Base-by-base conservation (phyloP, 306 rosid genomes). In the Casuarina cunninghamiana region DNA sequence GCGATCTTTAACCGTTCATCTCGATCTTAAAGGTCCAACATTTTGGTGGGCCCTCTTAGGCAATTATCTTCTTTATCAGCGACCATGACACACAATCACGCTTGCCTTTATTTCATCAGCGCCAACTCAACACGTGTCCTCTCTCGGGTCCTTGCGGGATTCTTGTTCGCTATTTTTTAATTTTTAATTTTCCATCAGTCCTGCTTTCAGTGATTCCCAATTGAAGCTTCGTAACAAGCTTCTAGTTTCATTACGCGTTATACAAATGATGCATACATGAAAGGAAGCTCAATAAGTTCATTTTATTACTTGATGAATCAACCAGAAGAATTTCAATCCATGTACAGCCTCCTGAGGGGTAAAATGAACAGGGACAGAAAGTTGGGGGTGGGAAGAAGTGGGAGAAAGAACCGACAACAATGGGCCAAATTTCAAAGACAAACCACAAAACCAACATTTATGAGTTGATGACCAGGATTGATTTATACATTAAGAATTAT, bases 401-500 rank as follows among this genome's bases (percentile, higher is more conserved):
- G 50, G 21, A 42, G 7, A 66, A 17, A 41, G 3, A 42, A 67
- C 49, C 16, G 44, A 80, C 61, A 10, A 38, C 6, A 75, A 72
- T 66, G 75, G 75, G 69, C 26, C 5, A 75, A 77, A 86, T 78
- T 70, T 62, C 55, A 83, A 80, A 73, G 77, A 80, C 71, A 86
- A 80, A 89, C 84, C 91, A 76, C 76, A 53, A 10, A 82, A 48
- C 51, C 41, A 74, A 71, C 51, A 51, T 21, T 73, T 51, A 13
- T 50, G 13, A 26, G 39, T 42, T 77, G 49, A 71, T 16, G 66
- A 51, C 78, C 85, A 76, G 72, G 83, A 77, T 81, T 51, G 71
- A 86, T 67, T 49, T 67, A 67, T 67, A 67, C 71, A 67, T 4
- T 26, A 81, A 82, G 72, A 71, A 81, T 80, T 78, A 63, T 65